A percentile compares a stretch with the other conserved stretches of the same genome.
These are phyloP conservation scores for Meira nashicola DNA, from an alignment of 1,284 basidiomycete genomes.

Conservation along the genomic window DNA sequence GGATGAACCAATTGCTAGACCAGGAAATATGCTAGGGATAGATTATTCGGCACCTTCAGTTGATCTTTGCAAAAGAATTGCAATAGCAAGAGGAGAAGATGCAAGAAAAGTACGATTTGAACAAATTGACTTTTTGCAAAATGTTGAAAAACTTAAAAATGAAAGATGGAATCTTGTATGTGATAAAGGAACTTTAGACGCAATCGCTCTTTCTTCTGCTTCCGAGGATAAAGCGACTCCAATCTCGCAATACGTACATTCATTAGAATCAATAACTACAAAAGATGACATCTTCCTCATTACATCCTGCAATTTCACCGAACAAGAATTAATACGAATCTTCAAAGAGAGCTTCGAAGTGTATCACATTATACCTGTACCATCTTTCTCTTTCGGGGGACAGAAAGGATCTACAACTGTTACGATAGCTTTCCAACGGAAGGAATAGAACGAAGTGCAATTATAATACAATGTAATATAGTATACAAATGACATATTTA, in stretches of 20 bases:
- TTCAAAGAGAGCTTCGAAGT: slow-evolving; percentile 51
- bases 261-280: not conserved
- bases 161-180: slow-evolving; percentile 50
- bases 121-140: slow-evolving; percentile 47
- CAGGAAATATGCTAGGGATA: slow-evolving; percentile 63
- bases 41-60: slow-evolving; percentile 64
- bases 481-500: not conserved
- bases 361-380: slow-evolving; percentile 37
- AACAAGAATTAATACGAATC: slow-evolving; percentile 65
- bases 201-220: slow-evolving; percentile 1
- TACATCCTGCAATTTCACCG: slow-evolving; percentile 81
- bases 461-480: not conserved
- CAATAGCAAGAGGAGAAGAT: slow-evolving; percentile 17
- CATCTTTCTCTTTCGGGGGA: slow-evolving; percentile 36
- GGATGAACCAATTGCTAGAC: slow-evolving; percentile 55
- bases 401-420: slow-evolving; percentile 13
- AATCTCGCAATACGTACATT: not conserved
- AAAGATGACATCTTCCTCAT: slow-evolving; percentile 71
- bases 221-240: not conserved
- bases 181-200: slow-evolving; percentile 49
- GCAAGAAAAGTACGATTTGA: slow-evolving; percentile 47
- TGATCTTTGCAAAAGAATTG: slow-evolving; percentile 31
- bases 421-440: slow-evolving; percentile 10
- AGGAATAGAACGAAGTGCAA: not conserved
- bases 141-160: slow-evolving; percentile 8